Evolutionary conservation across 1,284 basidiomycete genomes (phyloP).

Genomic region (Sporisorium reilianum): DNA sequence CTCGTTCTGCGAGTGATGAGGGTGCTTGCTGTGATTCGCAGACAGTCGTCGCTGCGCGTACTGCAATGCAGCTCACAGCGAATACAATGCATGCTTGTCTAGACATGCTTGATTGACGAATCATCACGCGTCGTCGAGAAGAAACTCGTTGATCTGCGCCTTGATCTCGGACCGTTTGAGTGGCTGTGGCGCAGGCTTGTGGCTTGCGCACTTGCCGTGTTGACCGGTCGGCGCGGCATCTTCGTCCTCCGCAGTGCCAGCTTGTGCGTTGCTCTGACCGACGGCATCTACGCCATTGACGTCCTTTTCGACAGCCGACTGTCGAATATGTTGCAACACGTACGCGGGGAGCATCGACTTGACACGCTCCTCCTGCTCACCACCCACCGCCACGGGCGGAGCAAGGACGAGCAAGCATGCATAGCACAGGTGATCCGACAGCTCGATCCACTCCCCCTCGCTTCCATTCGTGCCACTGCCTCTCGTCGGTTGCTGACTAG

Average conservation of each 20-base stretch:
- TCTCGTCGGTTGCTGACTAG: background rate
- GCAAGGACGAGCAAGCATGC: conserved; percentile 32
- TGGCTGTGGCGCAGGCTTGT: conserved; percentile 15
- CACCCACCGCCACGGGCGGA: background rate
- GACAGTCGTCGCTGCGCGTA: too few species aligned
- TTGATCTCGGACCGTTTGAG: conserved; percentile 38
- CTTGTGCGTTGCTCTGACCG: background rate
- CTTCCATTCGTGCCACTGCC: background rate
- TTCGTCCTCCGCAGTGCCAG: conserved; percentile 2
- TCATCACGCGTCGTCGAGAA: conserved; percentile 25
- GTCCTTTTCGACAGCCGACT: background rate
- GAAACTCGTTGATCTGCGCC: conserved; percentile 43
- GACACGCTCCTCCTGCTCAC: background rate
- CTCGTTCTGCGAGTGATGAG: too few species aligned
- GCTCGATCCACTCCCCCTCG: conserved; percentile 14
- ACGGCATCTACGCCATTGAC: background rate
- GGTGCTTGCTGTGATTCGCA: too few species aligned
- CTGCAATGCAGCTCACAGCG: too few species aligned
- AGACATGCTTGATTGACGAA: background rate
- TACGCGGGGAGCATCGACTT: conserved; percentile 21
- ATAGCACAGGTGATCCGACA: conserved; percentile 38
- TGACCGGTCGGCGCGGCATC: background rate
- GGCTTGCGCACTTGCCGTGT: conserved; percentile 8
- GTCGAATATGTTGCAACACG: conserved; percentile 17
- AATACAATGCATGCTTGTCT: background rate